Conservation (phyloP, 2,329 filamentous ascomycete species). For the Penicillium sp. region DNA sequence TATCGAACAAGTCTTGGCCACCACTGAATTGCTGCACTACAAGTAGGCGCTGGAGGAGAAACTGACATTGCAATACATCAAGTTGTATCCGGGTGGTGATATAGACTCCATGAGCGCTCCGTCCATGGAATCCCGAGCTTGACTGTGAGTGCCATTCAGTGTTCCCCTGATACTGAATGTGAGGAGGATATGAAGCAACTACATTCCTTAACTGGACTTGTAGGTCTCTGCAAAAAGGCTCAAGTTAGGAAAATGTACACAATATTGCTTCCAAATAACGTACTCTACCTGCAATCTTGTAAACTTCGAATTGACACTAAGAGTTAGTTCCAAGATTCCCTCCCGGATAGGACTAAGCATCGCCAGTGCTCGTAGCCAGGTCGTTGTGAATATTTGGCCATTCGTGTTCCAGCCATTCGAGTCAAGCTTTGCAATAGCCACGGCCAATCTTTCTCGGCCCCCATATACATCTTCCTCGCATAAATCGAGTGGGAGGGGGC, state of each 20-base stretch:
- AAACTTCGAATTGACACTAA: background rate
- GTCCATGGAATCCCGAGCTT: too few species aligned
- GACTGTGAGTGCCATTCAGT: background rate
- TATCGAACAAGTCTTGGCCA: background rate
- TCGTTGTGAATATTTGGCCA: background rate
- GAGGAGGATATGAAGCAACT: background rate
- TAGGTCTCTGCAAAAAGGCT: background rate
- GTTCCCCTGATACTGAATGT: background rate
- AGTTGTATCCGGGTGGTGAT: background rate
- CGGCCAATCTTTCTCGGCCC: background rate
- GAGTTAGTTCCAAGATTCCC: background rate
- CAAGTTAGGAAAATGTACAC: background rate
- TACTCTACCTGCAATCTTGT: background rate
- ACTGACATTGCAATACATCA: conserved; percentile 1
- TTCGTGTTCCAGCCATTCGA: background rate
- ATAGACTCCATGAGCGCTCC: background rate
- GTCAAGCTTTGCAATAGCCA: background rate
- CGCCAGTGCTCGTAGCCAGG: background rate
- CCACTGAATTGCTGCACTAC: background rate
- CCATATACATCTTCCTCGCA: background rate
- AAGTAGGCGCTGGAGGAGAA: background rate
- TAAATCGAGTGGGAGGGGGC: background rate
- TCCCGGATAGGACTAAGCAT: background rate
- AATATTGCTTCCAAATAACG: background rate
- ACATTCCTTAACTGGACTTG: background rate